Percentiles rank a stretch among this genome's conserved stretches.
Conservation (phyloP, 192 early-diverging fungal species). For the Thamnidium elegans region DNA sequence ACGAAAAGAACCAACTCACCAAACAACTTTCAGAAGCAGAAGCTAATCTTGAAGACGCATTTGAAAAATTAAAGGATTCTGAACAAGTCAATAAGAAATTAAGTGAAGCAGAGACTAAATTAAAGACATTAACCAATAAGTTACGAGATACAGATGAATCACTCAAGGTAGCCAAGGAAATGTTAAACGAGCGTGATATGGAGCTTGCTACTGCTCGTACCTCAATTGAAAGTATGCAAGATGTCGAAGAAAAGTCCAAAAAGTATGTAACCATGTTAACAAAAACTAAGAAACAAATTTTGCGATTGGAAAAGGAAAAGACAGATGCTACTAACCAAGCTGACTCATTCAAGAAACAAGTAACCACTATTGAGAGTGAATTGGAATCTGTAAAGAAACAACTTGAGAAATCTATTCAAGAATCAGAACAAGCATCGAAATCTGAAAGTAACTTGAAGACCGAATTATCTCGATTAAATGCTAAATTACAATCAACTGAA, state of each 20-base stretch:
- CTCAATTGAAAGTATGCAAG: conserved; percentile 11
- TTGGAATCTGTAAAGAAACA: conserved; percentile 11
- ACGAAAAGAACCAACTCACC: neutral
- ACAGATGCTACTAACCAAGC: conserved; percentile 8
- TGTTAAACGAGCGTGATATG: conserved; percentile 46
- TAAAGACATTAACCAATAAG: conserved; percentile 31
- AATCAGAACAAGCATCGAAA: conserved; percentile 24
- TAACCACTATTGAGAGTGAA: neutral
- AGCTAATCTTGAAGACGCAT: conserved; percentile 38
- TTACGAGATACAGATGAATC: conserved; percentile 48
- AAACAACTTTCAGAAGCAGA: conserved; percentile 21
- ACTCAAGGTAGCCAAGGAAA: conserved; percentile 42
- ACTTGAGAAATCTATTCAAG: neutral
- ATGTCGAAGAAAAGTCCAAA: conserved; percentile 49
- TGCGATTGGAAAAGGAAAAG: conserved; percentile 52
- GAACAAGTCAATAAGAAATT: neutral
- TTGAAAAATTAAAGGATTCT: conserved; percentile 27
- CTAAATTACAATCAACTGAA: conserved; percentile 25
- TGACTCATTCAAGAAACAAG: conserved; percentile 7
- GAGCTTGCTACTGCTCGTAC: conserved; percentile 20
- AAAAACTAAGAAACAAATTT: conserved; percentile 52
- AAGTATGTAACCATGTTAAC: conserved; percentile 41
- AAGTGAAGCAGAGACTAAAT: conserved; percentile 35
- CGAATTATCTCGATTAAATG: conserved; percentile 38
- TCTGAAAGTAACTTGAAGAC: conserved; percentile 32